Conservation (phyloP, 495 filamentous ascomycete genomes). For the Glonium stellatum region DNA sequence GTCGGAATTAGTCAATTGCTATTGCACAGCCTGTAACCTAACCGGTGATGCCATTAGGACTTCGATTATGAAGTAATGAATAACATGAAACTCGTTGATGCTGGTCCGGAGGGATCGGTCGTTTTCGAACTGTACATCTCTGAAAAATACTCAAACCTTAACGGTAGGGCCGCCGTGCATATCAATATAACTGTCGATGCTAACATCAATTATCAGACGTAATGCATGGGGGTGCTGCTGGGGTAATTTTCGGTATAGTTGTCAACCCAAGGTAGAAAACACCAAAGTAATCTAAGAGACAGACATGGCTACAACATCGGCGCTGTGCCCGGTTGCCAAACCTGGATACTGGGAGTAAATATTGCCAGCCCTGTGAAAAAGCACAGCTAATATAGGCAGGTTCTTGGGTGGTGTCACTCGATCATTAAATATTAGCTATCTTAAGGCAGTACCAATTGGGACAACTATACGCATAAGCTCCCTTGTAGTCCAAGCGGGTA, state of each 20-base stretch:
- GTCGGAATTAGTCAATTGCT: neutral
- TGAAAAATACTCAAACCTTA: slow-evolving; percentile 26
- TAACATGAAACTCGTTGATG: slow-evolving; percentile 35
- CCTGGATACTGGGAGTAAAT: slow-evolving; percentile 44
- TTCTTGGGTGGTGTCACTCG: slow-evolving; percentile 43
- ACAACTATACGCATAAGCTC: slow-evolving; percentile 35
- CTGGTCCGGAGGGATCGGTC: slow-evolving; percentile 26
- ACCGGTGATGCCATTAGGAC: slow-evolving; percentile 9
- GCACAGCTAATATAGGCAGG: too few species aligned
- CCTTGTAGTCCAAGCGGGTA: slow-evolving; percentile 35
- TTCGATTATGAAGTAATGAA: slow-evolving; percentile 39
- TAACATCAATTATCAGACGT: slow-evolving; percentile 31
- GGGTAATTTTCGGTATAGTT: slow-evolving; percentile 39
- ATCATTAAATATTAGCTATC: slow-evolving; percentile 38
- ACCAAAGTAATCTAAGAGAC: too few species aligned
- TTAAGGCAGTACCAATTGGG: slow-evolving; percentile 34
- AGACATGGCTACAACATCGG: slow-evolving; percentile 43
- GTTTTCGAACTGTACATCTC: slow-evolving; percentile 19
- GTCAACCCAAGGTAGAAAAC: too few species aligned
- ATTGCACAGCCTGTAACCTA: neutral
- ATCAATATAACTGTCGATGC: slow-evolving; percentile 16
- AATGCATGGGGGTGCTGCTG: slow-evolving; percentile 42
- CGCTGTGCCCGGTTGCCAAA: slow-evolving; percentile 37
- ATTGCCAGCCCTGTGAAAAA: too few species aligned
- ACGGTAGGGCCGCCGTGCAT: slow-evolving; percentile 6